Evolutionary conservation across 306 rosid species (phyloP).

Genomic region (Delonix regia): DNA sequence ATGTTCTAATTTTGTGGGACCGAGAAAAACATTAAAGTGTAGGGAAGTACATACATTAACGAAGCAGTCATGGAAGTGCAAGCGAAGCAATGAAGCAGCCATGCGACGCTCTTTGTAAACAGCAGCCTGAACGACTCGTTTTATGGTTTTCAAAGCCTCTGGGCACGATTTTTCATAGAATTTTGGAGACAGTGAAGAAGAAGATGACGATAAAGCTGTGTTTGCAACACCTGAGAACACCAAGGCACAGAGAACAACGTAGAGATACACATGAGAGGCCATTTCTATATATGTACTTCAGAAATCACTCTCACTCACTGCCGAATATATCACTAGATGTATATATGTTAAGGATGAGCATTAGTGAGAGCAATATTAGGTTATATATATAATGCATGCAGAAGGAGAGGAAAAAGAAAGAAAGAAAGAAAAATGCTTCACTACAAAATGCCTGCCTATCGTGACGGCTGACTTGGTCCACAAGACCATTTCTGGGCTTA

Average conservation of each 20-base stretch:
- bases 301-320: no score
- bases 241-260: not conserved
- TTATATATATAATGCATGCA: slow-evolving; percentile 8
- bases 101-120: slow-evolving; percentile 43
- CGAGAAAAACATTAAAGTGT: not conserved
- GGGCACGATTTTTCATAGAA: slow-evolving; percentile 48
- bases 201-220: slow-evolving; percentile 11
- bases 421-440: not conserved
- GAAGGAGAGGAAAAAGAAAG: no score
- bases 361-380: not conserved
- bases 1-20: no score
- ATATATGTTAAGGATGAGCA: not conserved
- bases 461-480: slow-evolving; percentile 4
- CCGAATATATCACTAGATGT: no score
- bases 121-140: slow-evolving; percentile 30
- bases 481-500: slow-evolving; percentile 25
- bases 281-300: not conserved
- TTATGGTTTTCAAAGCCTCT: slow-evolving; percentile 38
- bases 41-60: slow-evolving; percentile 33
- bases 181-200: slow-evolving; percentile 26
- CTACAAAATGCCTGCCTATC: not conserved
- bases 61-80: slow-evolving; percentile 61
- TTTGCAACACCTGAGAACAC: slow-evolving; percentile 31
- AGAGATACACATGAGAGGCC: slow-evolving; percentile 15
- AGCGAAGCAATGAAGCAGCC: slow-evolving; percentile 52